phyloP scores from a whole-genome alignment of 257 asterid genomes.

The Leptodermis oblonga region DNA sequence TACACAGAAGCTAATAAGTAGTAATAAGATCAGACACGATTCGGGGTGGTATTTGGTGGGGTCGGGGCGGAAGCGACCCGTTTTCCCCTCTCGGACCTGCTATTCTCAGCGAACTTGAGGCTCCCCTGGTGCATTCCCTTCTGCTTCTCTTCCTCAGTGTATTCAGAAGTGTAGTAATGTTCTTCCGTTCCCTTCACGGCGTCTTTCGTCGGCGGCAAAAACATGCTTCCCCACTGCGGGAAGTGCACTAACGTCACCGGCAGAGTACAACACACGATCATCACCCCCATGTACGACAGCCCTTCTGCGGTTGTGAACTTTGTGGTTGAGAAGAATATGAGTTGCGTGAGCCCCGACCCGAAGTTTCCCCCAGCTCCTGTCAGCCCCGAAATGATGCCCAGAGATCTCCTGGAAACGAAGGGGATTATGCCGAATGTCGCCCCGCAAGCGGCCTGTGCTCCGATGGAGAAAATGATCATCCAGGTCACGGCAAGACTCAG shows the following conservation, averaged over 20 bases:
- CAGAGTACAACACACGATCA: slow-evolving; percentile 48
- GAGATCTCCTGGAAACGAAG: slow-evolving; percentile 39
- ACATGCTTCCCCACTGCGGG: slow-evolving; percentile 60
- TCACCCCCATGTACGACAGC: slow-evolving; percentile 40
- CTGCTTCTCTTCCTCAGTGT: slow-evolving; percentile 30
- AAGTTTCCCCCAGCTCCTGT: slow-evolving; percentile 46
- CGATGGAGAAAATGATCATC: slow-evolving; percentile 64
- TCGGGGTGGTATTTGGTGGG: slow-evolving; percentile 32
- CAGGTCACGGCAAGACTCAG: slow-evolving; percentile 34
- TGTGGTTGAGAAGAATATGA: slow-evolving; percentile 32
- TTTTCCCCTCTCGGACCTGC: slow-evolving; percentile 51
- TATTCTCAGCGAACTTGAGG: slow-evolving; percentile 57
- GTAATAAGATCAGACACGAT: slow-evolving; percentile 19
- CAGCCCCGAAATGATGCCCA: slow-evolving; percentile 42
- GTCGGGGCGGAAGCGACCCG: slow-evolving; percentile 38
- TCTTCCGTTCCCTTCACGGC: slow-evolving; percentile 23
- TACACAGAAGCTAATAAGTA: too few species aligned
- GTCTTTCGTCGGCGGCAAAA: slow-evolving; percentile 31
- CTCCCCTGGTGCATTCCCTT: slow-evolving; percentile 52
- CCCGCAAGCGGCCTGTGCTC: slow-evolving; percentile 50
- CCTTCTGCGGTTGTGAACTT: slow-evolving; percentile 32
- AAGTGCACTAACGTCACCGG: slow-evolving; percentile 37
- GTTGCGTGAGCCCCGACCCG: slow-evolving; percentile 41
- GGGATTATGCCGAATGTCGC: slow-evolving; percentile 47
- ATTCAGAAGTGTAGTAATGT: slow-evolving; percentile 34